A percentile compares a stretch with the other conserved stretches of the same genome.
Evolutionary conservation across 495 filamentous ascomycete species (phyloP).

Genomic region (Ascodesmis nigricans): DNA sequence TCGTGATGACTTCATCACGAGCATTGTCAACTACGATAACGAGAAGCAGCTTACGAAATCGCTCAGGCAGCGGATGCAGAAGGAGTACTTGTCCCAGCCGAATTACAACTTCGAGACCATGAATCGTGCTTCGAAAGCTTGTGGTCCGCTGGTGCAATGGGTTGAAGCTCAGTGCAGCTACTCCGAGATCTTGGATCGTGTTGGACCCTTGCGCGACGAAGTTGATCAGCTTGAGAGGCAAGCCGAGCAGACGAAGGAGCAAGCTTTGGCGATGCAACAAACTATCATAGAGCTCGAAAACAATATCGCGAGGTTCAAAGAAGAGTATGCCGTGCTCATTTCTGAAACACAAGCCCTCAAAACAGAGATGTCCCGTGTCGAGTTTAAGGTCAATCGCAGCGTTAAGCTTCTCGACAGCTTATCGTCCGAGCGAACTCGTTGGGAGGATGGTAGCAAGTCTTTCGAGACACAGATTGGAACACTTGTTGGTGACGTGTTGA

Average conservation of each 20-base stretch:
- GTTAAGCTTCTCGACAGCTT: conserved; percentile 82
- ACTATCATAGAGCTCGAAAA: conserved; percentile 62
- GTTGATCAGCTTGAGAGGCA: conserved; percentile 68
- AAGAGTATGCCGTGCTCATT: conserved; percentile 86
- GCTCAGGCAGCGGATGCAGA: conserved; percentile 70
- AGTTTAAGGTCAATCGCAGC: conserved; percentile 95
- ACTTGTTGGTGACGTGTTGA: conserved; percentile 80
- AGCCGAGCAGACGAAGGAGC: conserved; percentile 77
- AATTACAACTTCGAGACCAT: conserved; percentile 94
- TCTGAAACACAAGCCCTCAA: conserved; percentile 96
- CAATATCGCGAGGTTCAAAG: conserved; percentile 92
- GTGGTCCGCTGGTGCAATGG: conserved; percentile 93
- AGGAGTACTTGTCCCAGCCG: conserved; percentile 69
- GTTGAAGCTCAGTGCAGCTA: conserved; percentile 93
- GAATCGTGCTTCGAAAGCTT: conserved; percentile 86
- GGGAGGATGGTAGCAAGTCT: conserved; percentile 92
- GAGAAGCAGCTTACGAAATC: conserved; percentile 78
- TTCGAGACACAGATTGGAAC: conserved; percentile 96
- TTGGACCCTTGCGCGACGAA: conserved; percentile 82
- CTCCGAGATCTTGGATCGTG: conserved; percentile 84
- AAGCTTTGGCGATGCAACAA: conserved; percentile 77
- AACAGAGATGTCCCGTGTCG: conserved; percentile 79
- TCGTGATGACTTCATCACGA: conserved; percentile 89
- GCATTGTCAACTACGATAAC: conserved; percentile 93
- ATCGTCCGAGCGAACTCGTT: conserved; percentile 74